A percentile compares a stretch with the other conserved stretches of the same genome.
phyloP scores from a whole-genome alignment of 345 rosid genomes.

The Euphorbia lathyris region DNA sequence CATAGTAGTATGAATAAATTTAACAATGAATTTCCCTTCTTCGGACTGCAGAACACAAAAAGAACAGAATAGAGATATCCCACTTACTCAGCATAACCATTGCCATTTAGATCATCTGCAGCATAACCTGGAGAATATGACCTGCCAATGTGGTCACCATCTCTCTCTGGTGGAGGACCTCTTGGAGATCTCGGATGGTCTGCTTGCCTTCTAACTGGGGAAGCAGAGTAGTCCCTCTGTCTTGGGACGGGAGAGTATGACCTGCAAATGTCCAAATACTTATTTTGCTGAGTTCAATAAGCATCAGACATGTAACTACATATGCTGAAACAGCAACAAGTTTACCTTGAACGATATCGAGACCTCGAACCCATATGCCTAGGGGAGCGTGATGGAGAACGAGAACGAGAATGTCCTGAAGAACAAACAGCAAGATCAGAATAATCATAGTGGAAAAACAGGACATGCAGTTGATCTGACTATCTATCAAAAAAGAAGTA shows the following conservation, averaged over 20 bases:
- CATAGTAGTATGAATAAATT: not conserved
- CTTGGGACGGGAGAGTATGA: constrained; percentile 81
- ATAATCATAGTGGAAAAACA: not conserved
- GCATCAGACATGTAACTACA: not conserved
- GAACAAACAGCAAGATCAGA: constrained; percentile 10
- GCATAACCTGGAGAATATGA: constrained; percentile 66
- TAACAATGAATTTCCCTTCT: not conserved
- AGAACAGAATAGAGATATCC: constrained; percentile 2
- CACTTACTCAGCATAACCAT: constrained; percentile 57
- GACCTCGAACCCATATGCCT: constrained; percentile 61
- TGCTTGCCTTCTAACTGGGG: constrained; percentile 66
- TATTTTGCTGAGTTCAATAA: not conserved
- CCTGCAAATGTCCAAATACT: constrained; percentile 34
- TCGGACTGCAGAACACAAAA: not conserved
- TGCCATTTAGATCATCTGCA: constrained; percentile 34
- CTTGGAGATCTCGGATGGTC: constrained; percentile 68
- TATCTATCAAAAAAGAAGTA: not conserved
- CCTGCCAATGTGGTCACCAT: constrained; percentile 42
- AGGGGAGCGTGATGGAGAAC: constrained; percentile 75
- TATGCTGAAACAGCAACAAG: constrained; percentile 4
- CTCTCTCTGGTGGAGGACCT: constrained; percentile 68
- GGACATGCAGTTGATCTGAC: not conserved
- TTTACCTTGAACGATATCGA: constrained; percentile 81
- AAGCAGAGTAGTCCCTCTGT: constrained; percentile 55
- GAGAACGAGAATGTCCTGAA: constrained; percentile 81